Evolutionary conservation across 305 asterid genomes (phyloP).

Genomic region (Solanum hybrid): DNA sequence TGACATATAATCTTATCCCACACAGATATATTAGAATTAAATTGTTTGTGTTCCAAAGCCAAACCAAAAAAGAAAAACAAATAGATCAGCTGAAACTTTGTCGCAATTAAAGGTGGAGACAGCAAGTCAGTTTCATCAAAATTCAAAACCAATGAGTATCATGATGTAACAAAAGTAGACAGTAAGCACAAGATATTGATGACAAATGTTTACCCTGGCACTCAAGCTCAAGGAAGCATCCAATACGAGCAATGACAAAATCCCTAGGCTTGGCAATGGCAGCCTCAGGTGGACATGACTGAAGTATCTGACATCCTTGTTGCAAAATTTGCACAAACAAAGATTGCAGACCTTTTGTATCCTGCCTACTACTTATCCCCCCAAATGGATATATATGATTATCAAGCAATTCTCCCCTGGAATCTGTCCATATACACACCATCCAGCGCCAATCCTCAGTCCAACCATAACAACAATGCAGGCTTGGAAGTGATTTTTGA

Average conservation of each 20-base stretch:
- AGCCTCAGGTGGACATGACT: conserved; percentile 73
- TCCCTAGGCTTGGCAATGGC: conserved; percentile 78
- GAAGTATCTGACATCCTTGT: conserved; percentile 98
- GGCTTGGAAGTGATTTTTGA: conserved; percentile 72
- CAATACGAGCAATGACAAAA: conserved; percentile 87
- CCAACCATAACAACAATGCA: conserved; percentile 99
- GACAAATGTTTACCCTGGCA: conserved; percentile 64
- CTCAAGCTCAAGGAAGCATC: conserved; percentile 98
- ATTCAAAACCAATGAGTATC: not conserved
- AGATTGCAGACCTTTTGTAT: conserved; percentile 97
- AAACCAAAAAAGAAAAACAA: not conserved
- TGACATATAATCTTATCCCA: not conserved
- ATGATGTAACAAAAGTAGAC: not conserved
- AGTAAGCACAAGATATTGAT: not conserved
- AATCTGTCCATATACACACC: conserved; percentile 97
- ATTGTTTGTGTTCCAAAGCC: not conserved
- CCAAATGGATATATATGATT: conserved; percentile 92
- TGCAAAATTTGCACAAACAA: conserved; percentile 90
- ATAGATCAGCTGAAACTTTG: not conserved
- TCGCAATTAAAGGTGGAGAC: not conserved
- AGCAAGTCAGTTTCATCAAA: not conserved
- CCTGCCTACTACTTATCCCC: conserved; percentile 97
- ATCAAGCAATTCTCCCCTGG: conserved; percentile 96
- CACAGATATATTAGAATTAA: not conserved
- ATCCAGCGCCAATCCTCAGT: conserved; percentile 99